Base-by-base conservation (phyloP, 2,329 filamentous ascomycete species). In the Lasiodiplodia gonubiensis region DNA sequence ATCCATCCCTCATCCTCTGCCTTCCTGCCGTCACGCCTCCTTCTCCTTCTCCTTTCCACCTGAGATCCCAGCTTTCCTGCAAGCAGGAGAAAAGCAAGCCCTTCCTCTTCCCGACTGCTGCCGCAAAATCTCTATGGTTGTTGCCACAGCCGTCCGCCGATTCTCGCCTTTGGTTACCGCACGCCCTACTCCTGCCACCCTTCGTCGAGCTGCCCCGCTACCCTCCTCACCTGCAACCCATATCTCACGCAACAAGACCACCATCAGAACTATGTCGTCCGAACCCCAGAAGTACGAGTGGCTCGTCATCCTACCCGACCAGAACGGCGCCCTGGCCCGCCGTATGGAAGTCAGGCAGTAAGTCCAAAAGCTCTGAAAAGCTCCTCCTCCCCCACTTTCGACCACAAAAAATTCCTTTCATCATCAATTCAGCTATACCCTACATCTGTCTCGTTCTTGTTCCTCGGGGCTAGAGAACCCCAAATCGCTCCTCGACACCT, bases 281-380 rank as follows among this genome's bases (percentile, higher is more conserved):
- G 49, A 69, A 67, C 74, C 78, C 61, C 59, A 63, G 46, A 81
- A 82, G 70, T 71, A 76, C 68, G 84, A 86, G 77, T 86, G 83
- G 83, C 79, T 86, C 65, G 78, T 84, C 69, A 84, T 86, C 63
- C 70, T 82, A 0, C 83, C 83, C 1, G 84, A 86, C 70, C 73
- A 79, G 42, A 69, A 70, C 2, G 79, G 77, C 54, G 80, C 77
- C 21, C 71, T 84, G 64, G 74, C 81, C 39, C 78, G 80, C 68
- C 72, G 84, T 3, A 75, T 85, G 70, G 74, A 78, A 61, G 78
- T 81, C 3, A 71, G 83, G 55, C 72, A 75, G 73, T 52, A 54
- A n/a, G 39, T 64, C 7, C 27, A 21, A 10, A 8, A 18, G n/a
- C 37, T 42, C 39, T 3, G 1, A 23, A 2, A 6, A 21, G 37